Conservation (phyloP, 176 grass and related monocot genomes). For the Leersia perrieri region DNA sequence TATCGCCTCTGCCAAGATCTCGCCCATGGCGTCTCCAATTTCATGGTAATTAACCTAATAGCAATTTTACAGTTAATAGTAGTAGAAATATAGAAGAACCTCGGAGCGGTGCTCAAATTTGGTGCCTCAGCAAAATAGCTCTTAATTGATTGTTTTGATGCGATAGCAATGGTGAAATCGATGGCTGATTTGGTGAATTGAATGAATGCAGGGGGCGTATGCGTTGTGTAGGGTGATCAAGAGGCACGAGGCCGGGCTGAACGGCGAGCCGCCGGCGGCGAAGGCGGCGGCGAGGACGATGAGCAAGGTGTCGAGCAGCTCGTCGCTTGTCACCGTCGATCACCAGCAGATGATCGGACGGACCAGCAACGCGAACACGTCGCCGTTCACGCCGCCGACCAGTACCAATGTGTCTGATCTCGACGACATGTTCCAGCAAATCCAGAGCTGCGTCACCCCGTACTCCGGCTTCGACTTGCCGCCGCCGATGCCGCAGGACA, state of each 20-base stretch:
- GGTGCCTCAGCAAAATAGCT: too few species aligned
- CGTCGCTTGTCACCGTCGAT: slow-evolving; percentile 41
- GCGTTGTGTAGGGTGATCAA: slow-evolving; percentile 88
- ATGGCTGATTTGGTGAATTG: too few species aligned
- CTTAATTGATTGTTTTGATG: too few species aligned
- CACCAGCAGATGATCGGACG: slow-evolving; percentile 54
- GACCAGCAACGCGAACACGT: slow-evolving; percentile 19
- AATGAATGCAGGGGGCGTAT: slow-evolving; percentile 69
- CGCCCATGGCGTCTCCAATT: slow-evolving; percentile 69
- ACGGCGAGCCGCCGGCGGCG: slow-evolving; percentile 11
- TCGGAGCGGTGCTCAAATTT: too few species aligned
- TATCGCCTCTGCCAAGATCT: slow-evolving; percentile 92
- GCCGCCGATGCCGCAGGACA: slow-evolving; percentile 28
- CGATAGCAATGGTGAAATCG: too few species aligned
- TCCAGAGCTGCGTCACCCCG: not conserved
- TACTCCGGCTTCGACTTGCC: not conserved
- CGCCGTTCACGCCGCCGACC: slow-evolving; percentile 43
- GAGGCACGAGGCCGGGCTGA: slow-evolving; percentile 51
- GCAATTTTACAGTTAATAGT: too few species aligned
- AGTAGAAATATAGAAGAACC: too few species aligned
- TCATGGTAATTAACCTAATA: too few species aligned
- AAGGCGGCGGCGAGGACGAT: slow-evolving; percentile 13
- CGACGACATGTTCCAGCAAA: slow-evolving; percentile 24
- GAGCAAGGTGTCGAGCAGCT: slow-evolving; percentile 38
- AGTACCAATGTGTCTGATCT: not conserved